Base-by-base conservation (phyloP, 768 basidiomycete species). In the Lentinula aciculospora region DNA sequence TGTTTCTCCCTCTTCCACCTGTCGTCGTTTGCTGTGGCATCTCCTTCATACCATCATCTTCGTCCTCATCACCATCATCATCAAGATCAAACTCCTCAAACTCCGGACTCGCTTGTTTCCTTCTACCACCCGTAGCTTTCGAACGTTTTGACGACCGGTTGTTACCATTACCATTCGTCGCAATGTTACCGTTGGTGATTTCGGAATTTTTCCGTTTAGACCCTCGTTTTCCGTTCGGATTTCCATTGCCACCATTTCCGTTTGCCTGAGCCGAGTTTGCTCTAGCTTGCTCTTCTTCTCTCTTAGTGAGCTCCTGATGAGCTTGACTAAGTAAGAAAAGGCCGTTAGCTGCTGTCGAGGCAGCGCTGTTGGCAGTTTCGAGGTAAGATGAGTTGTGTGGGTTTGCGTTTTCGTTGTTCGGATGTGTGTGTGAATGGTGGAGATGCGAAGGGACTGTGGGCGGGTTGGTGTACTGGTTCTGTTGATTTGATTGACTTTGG, bases 271-370 rank as follows among this genome's bases (percentile, higher is more conserved):
- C 17, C 5, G 51, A 39, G 58, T 55, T 42, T 39, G 48, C 56
- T 53, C 62, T 58, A 36, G 61, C 47, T 15, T 53, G 34, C n/a
- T 34, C 56, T 68, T 92, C 89, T 71, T 96, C 94, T n/a, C 92
- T 85, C 74, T 95, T 96, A 36, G 91, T 92, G 59, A 97, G 84
- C 77, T 96, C 94, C 69, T 97, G 94, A 68, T 97, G 94, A 27
- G 94, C 95, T 72, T 98, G 94, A 1, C 86, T 89, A 54, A 98
- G 85, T 48, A 98, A 78, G 74, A 95, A 98, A 46, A 98, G 83
- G 27, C 95, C 94, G 67, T 96, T 97, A 53, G 93, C 89, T 55
- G 93, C 92, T 19, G 83, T 78, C 44, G 71, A 81, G 2, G 92
- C 78, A 8, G 88, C 82, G 40, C 74, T 85, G 48, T 78, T 77